Percentiles rank a stretch among this genome's conserved stretches.
These are phyloP conservation scores for Apiospora arundinis DNA, from an alignment of 2,329 filamentous ascomycete genomes.

Conservation along the genomic window DNA sequence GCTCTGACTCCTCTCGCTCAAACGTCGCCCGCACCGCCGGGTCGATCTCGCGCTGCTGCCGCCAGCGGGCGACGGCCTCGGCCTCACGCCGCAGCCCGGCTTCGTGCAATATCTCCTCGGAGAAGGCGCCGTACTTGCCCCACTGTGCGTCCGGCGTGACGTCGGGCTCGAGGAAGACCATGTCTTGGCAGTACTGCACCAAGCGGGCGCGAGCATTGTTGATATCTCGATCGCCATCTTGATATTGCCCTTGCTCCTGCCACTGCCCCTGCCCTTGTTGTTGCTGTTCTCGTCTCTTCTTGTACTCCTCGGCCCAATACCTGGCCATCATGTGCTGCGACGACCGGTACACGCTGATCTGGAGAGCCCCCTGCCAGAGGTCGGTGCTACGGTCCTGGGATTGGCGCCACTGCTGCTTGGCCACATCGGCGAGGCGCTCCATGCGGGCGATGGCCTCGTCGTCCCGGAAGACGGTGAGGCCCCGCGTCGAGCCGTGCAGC, in stretches of 20 bases:
- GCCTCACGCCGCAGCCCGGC: neutral
- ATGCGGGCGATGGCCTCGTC: neutral
- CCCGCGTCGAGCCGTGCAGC: neutral
- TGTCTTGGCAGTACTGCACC: constrained; percentile 11
- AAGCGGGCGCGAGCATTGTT: neutral
- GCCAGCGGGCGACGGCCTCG: neutral
- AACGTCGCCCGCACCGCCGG: constrained; percentile 1
- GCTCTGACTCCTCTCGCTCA: neutral
- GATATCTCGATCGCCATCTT: neutral
- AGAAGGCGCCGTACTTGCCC: constrained; percentile 3
- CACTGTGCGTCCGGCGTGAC: constrained; percentile 1
- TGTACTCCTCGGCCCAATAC: neutral
- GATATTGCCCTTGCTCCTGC: neutral
- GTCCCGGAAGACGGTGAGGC: neutral
- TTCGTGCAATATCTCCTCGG: neutral
- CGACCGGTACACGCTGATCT: constrained; percentile 12
- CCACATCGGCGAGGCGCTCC: neutral
- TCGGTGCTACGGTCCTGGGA: neutral
- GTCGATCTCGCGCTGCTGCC: constrained; percentile 17
- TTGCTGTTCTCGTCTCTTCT: neutral
- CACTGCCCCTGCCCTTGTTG: neutral
- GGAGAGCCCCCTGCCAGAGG: neutral
- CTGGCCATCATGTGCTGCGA: constrained; percentile 7
- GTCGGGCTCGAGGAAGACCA: constrained; percentile 16
- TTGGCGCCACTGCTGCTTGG: constrained; percentile 1